Evolutionary conservation across 257 asterid species (phyloP).

Genomic region (Pogostemon cablin): DNA sequence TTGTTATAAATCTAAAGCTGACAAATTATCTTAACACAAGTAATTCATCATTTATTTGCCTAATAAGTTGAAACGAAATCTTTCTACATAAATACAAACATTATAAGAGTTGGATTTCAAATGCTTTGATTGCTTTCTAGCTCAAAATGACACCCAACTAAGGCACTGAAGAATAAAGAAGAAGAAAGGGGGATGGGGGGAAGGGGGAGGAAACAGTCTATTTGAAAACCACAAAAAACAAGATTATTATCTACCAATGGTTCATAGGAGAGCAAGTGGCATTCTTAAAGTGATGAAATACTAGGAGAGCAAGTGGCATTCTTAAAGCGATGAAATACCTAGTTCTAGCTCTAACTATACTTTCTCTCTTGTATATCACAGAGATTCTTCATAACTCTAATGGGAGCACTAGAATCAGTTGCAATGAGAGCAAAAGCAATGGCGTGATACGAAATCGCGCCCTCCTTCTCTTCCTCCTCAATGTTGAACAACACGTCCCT

Average conservation of each 20-base stretch:
- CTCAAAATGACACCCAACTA: too few species aligned
- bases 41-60: too few species aligned
- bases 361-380: constrained; percentile 54
- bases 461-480: constrained; percentile 74
- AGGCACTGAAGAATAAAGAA: too few species aligned
- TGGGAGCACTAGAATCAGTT: constrained; percentile 39
- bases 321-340: constrained; percentile 55
- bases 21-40: too few species aligned
- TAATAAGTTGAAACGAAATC: too few species aligned
- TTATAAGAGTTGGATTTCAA: too few species aligned
- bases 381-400: constrained; percentile 65
- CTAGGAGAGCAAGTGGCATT: constrained; percentile 59
- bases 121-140: too few species aligned
- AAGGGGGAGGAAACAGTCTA: too few species aligned
- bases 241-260: constrained; percentile 47
- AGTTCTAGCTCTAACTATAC: constrained; percentile 60
- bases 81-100: too few species aligned
- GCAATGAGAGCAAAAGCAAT: constrained; percentile 61
- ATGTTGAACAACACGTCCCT: constrained; percentile 66
- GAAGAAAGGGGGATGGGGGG: too few species aligned
- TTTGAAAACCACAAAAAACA: constrained; percentile 3
- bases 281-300: constrained; percentile 38
- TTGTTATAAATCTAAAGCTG: too few species aligned
- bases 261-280: constrained; percentile 66
- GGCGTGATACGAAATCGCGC: constrained; percentile 60